Evolutionary conservation across 495 filamentous ascomycete species (phyloP), one percentile per base, ranked within the genome.

Genomic region (Tuber magnatum): DNA sequence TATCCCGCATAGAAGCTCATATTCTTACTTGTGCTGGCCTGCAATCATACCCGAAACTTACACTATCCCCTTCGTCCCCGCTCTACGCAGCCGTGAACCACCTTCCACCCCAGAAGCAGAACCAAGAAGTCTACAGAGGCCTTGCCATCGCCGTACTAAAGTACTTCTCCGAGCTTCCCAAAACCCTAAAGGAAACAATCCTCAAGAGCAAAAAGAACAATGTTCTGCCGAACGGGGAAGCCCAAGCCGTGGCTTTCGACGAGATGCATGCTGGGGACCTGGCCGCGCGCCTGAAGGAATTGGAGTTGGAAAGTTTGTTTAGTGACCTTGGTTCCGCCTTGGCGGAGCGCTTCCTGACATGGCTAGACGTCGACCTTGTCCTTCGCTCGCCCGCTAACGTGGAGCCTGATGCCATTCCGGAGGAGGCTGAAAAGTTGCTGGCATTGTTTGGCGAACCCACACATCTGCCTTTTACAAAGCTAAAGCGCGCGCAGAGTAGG

Each of bases 241-340:
- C 69, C 22, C 73, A 82, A 44, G 81, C 81, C 40, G 81, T 81
- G n/a, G 81, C 81, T 74, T 98, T 98, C 82, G 89, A 93, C 77
- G 94, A 97, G 82, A 90, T 92, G 84, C 95, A 99, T 87, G 93
- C 94, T 9, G 95, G 93, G 61, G 90, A 96, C 80, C 85, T 99
- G 70, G 94, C 94, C 43, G 91, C 91, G 81, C 88, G 89, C 9
- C 93, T 97, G 89, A 87, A 88, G 10, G 90, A 88, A 84, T 89
- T 94, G 61, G 92, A 94, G 38, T 91, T 93, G 82, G 87, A 89
- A 4, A 91, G 93, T 3, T 88, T 93, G n/a, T 87, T 93, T 68
- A 84, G 86, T 14, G 90, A 91, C 73, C 86, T 98, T 72, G 87
- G 89, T 48, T 85, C 86, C 46, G 91, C 93, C 32, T 88, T 95